phyloP scores from a whole-genome alignment of 805 yeast species.

The Scheffersomyces coipomensis region DNA sequence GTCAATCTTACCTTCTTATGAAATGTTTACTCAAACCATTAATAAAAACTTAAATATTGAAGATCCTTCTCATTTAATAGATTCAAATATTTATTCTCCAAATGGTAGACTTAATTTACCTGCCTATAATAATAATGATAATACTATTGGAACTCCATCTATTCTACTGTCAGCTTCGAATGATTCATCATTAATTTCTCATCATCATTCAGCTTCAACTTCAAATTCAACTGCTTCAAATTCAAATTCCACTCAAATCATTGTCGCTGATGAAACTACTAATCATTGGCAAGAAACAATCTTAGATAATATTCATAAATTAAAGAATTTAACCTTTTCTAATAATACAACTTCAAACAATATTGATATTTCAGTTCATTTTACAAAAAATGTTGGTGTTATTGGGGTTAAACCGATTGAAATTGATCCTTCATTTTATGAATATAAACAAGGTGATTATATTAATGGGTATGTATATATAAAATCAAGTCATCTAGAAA shows the following conservation, averaged over 20 bases:
- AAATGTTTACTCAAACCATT: constrained; percentile 25
- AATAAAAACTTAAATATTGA: constrained; percentile 12
- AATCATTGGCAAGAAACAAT: constrained; percentile 35
- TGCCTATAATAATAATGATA: background rate
- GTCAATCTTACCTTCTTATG: constrained; percentile 40
- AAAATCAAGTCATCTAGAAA: constrained; percentile 36
- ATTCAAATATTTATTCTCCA: too few species aligned
- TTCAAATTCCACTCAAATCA: constrained; percentile 10
- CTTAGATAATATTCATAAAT: constrained; percentile 34
- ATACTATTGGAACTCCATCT: background rate
- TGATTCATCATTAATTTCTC: constrained; percentile 2
- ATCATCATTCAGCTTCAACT: background rate
- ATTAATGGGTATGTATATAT: constrained; percentile 55
- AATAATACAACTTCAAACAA: constrained; percentile 24
- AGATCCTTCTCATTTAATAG: constrained; percentile 2
- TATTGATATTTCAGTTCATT: constrained; percentile 24
- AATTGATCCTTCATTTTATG: constrained; percentile 35
- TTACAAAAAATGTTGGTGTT: constrained; percentile 34
- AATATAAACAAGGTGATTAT: constrained; percentile 67
- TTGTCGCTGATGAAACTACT: constrained; percentile 34
- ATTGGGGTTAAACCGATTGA: constrained; percentile 22
- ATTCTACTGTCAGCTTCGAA: background rate
- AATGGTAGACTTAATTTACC: background rate
- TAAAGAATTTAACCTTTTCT: constrained; percentile 29
- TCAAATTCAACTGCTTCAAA: constrained; percentile 2